Evolutionary conservation across 23 red algal species (phyloP).

Genomic region (Gracilaria vermiculophylla): DNA sequence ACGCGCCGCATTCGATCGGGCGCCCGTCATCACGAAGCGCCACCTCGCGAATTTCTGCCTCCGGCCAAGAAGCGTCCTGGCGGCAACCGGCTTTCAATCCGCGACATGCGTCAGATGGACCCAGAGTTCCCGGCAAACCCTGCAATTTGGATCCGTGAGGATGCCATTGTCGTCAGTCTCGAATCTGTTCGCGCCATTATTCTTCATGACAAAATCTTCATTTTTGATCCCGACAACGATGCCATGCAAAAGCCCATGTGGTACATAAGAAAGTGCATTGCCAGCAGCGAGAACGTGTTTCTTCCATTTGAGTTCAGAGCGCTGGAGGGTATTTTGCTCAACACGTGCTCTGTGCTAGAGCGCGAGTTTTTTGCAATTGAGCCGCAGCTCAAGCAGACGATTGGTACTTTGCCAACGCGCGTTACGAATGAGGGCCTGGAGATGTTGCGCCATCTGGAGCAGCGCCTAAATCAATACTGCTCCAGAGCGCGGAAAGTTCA

Average conservation of each 20-base stretch:
- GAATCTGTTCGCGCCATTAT: constrained; percentile 82
- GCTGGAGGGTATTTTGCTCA: constrained; percentile 87
- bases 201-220: constrained; percentile 72
- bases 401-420: constrained; percentile 31
- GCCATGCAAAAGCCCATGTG: constrained; percentile 17
- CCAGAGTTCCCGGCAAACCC: constrained; percentile 83
- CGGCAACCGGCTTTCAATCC: constrained; percentile 53
- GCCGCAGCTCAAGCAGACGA: constrained; percentile 51
- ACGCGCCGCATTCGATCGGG: neutral
- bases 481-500: constrained; percentile 64
- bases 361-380: constrained; percentile 70
- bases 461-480: constrained; percentile 75
- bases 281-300: constrained; percentile 48
- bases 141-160: constrained; percentile 89
- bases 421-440: constrained; percentile 66
- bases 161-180: constrained; percentile 77
- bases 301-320: constrained; percentile 89
- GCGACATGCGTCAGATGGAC: constrained; percentile 92
- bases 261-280: constrained; percentile 31
- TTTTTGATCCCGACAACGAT: constrained; percentile 79
- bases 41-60: neutral
- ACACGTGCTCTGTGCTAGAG: constrained; percentile 70
- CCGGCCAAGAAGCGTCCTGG: neutral
- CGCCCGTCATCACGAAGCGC: neutral
- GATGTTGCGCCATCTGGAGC: constrained; percentile 72